Base-by-base conservation (phyloP, 1,139 yeast genomes). In the Lodderomyces orthopsilosis region DNA sequence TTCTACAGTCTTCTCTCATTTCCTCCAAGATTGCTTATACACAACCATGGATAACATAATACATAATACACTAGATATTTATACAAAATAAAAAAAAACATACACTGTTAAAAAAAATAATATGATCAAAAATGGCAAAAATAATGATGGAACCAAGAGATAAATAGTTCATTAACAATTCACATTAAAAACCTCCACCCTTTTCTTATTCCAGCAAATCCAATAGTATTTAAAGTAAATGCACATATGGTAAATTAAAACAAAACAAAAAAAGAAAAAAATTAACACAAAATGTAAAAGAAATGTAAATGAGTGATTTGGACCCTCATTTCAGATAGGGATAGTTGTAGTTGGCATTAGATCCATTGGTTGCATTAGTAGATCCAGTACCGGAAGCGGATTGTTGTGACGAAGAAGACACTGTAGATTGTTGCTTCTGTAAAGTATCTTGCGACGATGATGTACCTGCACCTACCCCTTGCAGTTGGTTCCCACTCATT, bases 401-500 rank as follows among this genome's bases (percentile, higher is more conserved):
- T 21, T 27, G 42, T n/a, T 30, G 40, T 12, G 22, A 13, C 19
- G 24, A 37, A 5, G 44, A 15, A n/a, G 15, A 13, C 6, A 17
- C 4, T 7, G 34, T 15, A 6, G 27, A 24, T 24, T 7, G 27
- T 15, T 30, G 34, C n/a, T 30, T 14, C 19, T 30, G 18, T 15
- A 13, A 15, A n/a, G 34, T 5, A 9, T 30, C 34, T 30, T 30
- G 34, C 19, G 19, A 7, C 5, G 32, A 27, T 10, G 27, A n/a
- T n/a, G n/a, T n/a, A n/a, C n/a, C n/a, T n/a, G n/a, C n/a, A n/a
- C n/a, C n/a, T 7, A 12, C 27, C 10, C 9, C n/a, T 24, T 24
- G 27, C n/a, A 12, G n/a, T 24, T 24, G 27, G n/a, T 24, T 24
- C n/a, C 34, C 19, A 30, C 34, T 37, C 15, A 61, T 60, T 45